Evolutionary conservation across 1,139 yeast species (phyloP).

Genomic region (Lodderomyces orthopsilosis): DNA sequence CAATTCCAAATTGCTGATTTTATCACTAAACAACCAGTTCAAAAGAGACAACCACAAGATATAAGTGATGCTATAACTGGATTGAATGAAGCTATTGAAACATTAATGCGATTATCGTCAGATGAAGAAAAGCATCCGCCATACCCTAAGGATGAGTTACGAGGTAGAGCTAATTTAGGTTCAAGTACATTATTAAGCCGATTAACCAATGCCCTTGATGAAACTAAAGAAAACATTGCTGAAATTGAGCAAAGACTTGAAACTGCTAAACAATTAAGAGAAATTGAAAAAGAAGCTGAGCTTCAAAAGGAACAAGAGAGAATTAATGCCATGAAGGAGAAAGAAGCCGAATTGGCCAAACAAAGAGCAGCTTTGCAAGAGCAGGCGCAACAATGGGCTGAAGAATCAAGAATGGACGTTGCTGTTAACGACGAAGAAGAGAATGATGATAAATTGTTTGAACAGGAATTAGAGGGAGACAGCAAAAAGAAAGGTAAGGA

Average conservation of each 20-base stretch:
- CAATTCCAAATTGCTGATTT: conserved; percentile 87
- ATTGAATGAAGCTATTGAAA: conserved; percentile 60
- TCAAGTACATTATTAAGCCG: conserved; percentile 70
- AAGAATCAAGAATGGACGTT: conserved; percentile 42
- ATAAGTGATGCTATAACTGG: conserved; percentile 58
- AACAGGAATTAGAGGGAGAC: conserved; percentile 26
- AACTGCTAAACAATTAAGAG: conserved; percentile 68
- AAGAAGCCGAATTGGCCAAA: conserved; percentile 54
- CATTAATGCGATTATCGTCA: conserved; percentile 57
- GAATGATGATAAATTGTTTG: conserved; percentile 29
- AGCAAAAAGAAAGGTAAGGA: conserved; percentile 21
- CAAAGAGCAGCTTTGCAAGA: conserved; percentile 74
- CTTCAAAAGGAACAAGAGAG: conserved; percentile 33
- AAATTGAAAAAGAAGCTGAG: conserved; percentile 40
- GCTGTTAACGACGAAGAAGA: conserved; percentile 30
- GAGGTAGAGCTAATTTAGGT: conserved; percentile 84
- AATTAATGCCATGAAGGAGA: conserved; percentile 41
- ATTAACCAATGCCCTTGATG: conserved; percentile 65
- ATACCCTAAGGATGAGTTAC: conserved; percentile 73
- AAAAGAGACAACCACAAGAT: conserved; percentile 60
- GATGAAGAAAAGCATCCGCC: conserved; percentile 61
- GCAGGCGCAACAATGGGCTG: conserved; percentile 82
- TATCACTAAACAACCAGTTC: conserved; percentile 59
- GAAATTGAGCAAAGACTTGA: conserved; percentile 60
- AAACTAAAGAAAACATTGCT: conserved; percentile 67